Percentiles rank a stretch among this genome's conserved stretches.
These are phyloP conservation scores for Kluyveromyces dobzhanskii DNA, from an alignment of 805 yeast species.

Conservation along the genomic window DNA sequence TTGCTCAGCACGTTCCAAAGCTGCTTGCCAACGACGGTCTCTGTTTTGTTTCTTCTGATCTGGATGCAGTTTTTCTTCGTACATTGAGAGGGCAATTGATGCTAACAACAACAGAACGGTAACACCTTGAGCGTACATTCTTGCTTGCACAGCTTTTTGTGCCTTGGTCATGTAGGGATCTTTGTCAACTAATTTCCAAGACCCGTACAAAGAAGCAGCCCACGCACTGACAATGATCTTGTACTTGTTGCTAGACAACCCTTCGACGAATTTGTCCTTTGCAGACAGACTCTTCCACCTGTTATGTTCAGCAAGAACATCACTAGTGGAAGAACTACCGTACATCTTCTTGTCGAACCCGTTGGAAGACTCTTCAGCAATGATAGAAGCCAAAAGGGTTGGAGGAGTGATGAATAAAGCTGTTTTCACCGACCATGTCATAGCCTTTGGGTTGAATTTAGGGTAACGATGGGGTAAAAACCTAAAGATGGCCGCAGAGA, in stretches of 20 bases:
- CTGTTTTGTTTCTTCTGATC: conserved; percentile 29
- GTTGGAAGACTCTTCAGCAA: conserved; percentile 65
- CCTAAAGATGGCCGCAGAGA: conserved; percentile 49
- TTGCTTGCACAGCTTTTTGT: conserved; percentile 79
- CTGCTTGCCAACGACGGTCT: conserved; percentile 40
- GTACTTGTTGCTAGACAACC: conserved; percentile 50
- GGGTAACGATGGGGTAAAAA: conserved; percentile 43
- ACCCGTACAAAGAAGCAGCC: conserved; percentile 75
- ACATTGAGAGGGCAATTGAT: conserved; percentile 57
- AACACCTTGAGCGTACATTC: conserved; percentile 84
- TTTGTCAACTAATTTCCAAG: conserved; percentile 64
- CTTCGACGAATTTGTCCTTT: conserved; percentile 42
- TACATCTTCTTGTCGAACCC: conserved; percentile 56
- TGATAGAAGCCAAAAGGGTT: conserved; percentile 48
- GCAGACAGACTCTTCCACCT: conserved; percentile 45
- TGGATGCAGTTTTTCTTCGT: conserved; percentile 49
- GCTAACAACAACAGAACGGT: conserved; percentile 65
- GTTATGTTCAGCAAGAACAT: conserved; percentile 37
- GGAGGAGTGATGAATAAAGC: conserved; percentile 66
- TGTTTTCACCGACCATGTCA: conserved; percentile 53
- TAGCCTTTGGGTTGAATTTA: conserved; percentile 29
- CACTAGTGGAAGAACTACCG: conserved; percentile 33
- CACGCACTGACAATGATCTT: conserved; percentile 62
- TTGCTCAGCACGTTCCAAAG: conserved; percentile 37
- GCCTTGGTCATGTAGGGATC: conserved; percentile 68